Conservation (phyloP, 306 rosid species). For the Amphicarpaea edgeworthii region DNA sequence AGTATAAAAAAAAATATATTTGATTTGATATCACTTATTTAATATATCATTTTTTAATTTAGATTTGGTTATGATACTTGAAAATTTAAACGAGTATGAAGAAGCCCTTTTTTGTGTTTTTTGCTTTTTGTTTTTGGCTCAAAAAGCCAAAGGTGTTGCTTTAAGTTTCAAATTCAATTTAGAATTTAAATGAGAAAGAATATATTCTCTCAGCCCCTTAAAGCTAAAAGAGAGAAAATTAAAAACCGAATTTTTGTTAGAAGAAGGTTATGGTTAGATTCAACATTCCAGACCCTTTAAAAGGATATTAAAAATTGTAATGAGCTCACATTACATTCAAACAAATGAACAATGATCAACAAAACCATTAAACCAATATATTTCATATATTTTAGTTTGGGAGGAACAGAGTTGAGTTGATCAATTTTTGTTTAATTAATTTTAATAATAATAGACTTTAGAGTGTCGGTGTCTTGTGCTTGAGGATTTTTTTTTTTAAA, state of each 20-base stretch:
- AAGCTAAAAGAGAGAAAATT: conserved; percentile 32
- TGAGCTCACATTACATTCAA: conserved; percentile 18
- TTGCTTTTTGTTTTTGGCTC: conserved; percentile 40
- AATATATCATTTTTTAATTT: neutral
- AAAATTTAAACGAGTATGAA: neutral
- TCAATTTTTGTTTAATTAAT: conserved; percentile 21
- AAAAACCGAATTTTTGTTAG: conserved; percentile 38
- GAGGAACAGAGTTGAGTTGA: neutral
- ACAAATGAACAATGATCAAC: conserved; percentile 26
- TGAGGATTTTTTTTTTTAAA: conserved; percentile 42
- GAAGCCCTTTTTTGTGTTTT: conserved; percentile 4
- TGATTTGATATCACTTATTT: neutral
- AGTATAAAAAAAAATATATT: too few species aligned
- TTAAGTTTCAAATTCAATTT: conserved; percentile 45
- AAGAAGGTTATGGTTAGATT: conserved; percentile 17
- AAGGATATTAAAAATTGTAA: neutral
- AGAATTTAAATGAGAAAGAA: conserved; percentile 10
- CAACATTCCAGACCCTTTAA: neutral
- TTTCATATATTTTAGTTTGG: neutral
- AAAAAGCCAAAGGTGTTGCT: conserved; percentile 38
- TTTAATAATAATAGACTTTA: conserved; percentile 30
- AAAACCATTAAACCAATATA: neutral
- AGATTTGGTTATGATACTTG: too few species aligned
- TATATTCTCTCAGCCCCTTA: conserved; percentile 20
- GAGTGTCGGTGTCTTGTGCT: conserved; percentile 42